A percentile compares a stretch with the other conserved stretches of the same genome.
Conservation (phyloP, 2,329 filamentous ascomycete species). For the Talaromyces amestolkiae region DNA sequence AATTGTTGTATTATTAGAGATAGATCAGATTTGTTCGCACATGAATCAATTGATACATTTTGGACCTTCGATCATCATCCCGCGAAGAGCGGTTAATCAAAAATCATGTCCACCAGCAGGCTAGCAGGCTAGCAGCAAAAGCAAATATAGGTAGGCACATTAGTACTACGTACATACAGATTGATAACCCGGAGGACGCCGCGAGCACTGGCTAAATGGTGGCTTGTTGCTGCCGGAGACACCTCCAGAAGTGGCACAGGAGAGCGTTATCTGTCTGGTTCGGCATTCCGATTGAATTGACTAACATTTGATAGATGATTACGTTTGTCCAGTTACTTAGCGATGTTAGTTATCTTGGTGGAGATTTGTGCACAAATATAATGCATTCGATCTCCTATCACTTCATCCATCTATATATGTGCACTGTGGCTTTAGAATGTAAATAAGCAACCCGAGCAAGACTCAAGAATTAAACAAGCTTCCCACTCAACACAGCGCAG, state of each 20-base stretch:
- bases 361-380: neutral
- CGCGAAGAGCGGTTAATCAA: slow-evolving; percentile 4
- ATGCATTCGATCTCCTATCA: neutral
- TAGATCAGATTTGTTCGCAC: neutral
- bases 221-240: neutral
- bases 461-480: neutral
- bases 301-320: neutral
- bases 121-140: neutral
- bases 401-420: neutral
- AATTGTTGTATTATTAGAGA: neutral
- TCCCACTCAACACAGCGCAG: neutral
- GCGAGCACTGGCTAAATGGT: neutral
- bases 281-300: slow-evolving; percentile 3
- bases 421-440: no score
- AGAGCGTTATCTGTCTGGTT: slow-evolving; percentile 6
- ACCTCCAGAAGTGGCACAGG: neutral
- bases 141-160: neutral
- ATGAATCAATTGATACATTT: neutral
- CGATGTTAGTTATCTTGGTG: neutral
- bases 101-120: neutral
- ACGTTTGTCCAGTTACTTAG: neutral
- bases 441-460: neutral
- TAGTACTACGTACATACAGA: neutral
- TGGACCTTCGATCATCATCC: neutral
- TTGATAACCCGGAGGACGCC: neutral